These are phyloP conservation scores for Chaetomiaceae sp. DNA, from an alignment of 2,329 filamentous ascomycete species.

Conservation along the genomic window DNA sequence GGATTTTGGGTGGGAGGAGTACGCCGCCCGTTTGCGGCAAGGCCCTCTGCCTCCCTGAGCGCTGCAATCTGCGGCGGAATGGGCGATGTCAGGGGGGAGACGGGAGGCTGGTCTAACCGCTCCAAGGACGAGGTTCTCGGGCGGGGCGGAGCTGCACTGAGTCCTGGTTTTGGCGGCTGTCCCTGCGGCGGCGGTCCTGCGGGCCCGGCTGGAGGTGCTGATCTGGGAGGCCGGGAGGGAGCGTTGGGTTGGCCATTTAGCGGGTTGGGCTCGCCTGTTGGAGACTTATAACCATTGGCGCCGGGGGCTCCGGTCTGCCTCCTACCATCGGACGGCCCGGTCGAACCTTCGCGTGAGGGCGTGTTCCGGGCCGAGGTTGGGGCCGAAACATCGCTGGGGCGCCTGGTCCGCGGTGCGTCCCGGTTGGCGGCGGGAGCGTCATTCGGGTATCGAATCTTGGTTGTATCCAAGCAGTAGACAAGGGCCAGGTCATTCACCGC, in stretches of 20 bases:
- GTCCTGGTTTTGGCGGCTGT: conserved; percentile 46
- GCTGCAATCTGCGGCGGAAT: conserved; percentile 35
- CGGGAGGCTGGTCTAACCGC: conserved; percentile 32
- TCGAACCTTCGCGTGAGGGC: conserved; percentile 48
- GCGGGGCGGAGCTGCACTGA: conserved; percentile 39
- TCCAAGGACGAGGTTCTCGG: conserved; percentile 48
- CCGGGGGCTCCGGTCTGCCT: conserved; percentile 39
- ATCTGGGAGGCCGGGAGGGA: conserved; percentile 38
- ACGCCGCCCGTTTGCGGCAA: conserved; percentile 54
- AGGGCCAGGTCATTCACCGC: conserved; percentile 80
- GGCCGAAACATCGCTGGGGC: conserved; percentile 32
- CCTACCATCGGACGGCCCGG: conserved; percentile 46
- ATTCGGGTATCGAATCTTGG: conserved; percentile 93
- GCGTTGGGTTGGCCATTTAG: conserved; percentile 26
- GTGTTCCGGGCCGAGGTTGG: conserved; percentile 33
- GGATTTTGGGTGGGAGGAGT: conserved; percentile 49
- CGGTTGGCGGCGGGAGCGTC: conserved; percentile 50
- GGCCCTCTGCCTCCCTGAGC: conserved; percentile 44
- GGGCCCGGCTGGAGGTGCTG: conserved; percentile 33
- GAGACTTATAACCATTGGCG: conserved; percentile 40
- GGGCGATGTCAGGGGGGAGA: conserved; percentile 43
- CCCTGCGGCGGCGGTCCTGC: conserved; percentile 52
- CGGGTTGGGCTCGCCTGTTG: conserved; percentile 35
- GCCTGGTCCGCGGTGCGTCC: conserved; percentile 26
- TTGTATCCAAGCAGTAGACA: conserved; percentile 88